phyloP scores from a whole-genome alignment of 768 basidiomycete species.

The Rhodotorula sphaerocarpa region DNA sequence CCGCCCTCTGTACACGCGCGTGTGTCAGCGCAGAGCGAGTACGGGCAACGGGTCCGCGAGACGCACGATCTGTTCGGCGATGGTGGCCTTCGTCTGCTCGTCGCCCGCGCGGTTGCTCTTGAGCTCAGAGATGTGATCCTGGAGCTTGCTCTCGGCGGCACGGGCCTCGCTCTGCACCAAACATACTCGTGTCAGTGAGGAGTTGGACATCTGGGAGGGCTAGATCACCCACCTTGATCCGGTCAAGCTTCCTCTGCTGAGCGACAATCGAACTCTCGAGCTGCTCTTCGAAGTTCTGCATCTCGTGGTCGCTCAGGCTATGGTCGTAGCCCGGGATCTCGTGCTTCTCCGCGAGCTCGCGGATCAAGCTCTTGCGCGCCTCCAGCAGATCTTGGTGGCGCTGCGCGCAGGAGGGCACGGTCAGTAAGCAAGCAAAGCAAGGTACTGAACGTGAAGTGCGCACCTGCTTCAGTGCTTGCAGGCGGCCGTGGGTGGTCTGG shows the following conservation, averaged over 20 bases:
- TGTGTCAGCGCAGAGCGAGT: background rate
- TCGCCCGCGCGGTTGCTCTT: slow-evolving; percentile 51
- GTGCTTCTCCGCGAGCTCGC: slow-evolving; percentile 59
- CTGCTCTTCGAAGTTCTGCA: slow-evolving; percentile 60
- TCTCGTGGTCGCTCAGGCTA: slow-evolving; percentile 60
- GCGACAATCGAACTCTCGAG: slow-evolving; percentile 48
- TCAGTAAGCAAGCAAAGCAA: background rate
- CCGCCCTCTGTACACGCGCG: slow-evolving; percentile 30
- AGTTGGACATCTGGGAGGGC: too few species aligned
- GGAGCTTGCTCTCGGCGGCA: slow-evolving; percentile 49
- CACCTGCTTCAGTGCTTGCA: slow-evolving; percentile 61
- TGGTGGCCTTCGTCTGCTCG: slow-evolving; percentile 39
- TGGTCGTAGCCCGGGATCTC: slow-evolving; percentile 66
- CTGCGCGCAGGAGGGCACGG: slow-evolving; percentile 44
- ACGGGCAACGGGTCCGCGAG: too few species aligned
- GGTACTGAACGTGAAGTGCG: background rate
- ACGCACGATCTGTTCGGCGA: slow-evolving; percentile 43
- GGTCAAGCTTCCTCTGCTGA: slow-evolving; percentile 27
- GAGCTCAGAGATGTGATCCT: slow-evolving; percentile 53
- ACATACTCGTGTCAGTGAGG: background rate
- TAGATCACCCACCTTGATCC: slow-evolving; percentile 35
- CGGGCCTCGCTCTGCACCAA: slow-evolving; percentile 39
- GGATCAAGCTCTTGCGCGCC: slow-evolving; percentile 66
- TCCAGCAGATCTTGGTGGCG: slow-evolving; percentile 61
- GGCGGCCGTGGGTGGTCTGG: slow-evolving; percentile 49